These are phyloP conservation scores for Hibiscus tridactylites DNA, from an alignment of 345 rosid genomes.

Conservation along the genomic window DNA sequence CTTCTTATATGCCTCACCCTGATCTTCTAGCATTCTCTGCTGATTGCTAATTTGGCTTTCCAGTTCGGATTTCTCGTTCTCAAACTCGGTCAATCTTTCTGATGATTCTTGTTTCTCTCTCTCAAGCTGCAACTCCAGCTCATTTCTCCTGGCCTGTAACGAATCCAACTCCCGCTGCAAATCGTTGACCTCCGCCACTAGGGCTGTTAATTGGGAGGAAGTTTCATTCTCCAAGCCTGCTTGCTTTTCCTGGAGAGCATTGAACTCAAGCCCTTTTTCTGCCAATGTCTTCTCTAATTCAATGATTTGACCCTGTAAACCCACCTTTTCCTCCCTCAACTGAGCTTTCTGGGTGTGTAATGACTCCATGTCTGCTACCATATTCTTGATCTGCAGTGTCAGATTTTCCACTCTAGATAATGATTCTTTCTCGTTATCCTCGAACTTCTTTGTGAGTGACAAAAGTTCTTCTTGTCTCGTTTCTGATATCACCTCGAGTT, in stretches of 20 bases:
- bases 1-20: conserved; percentile 18
- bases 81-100: conserved; percentile 28
- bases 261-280: conserved; percentile 37
- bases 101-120: conserved; percentile 44
- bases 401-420: conserved; percentile 13
- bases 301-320: conserved; percentile 25
- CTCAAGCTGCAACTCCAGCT: conserved; percentile 38
- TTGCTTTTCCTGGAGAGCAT: conserved; percentile 34
- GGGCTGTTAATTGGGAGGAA: conserved; percentile 31
- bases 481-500: background rate
- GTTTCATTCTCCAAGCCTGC: conserved; percentile 32
- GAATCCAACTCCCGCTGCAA: conserved; percentile 47
- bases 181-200: conserved; percentile 30
- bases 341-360: conserved; percentile 37
- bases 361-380: conserved; percentile 37
- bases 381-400: conserved; percentile 33
- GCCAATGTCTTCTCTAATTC: conserved; percentile 28
- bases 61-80: conserved; percentile 28
- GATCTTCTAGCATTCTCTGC: conserved; percentile 27
- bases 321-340: conserved; percentile 23
- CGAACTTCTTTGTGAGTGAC: background rate
- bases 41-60: conserved; percentile 32
- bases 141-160: conserved; percentile 31
- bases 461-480: background rate
- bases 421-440: background rate